Base-by-base conservation (phyloP, 1,284 basidiomycete species). In the Erythrobasidium hasegawianum region DNA sequence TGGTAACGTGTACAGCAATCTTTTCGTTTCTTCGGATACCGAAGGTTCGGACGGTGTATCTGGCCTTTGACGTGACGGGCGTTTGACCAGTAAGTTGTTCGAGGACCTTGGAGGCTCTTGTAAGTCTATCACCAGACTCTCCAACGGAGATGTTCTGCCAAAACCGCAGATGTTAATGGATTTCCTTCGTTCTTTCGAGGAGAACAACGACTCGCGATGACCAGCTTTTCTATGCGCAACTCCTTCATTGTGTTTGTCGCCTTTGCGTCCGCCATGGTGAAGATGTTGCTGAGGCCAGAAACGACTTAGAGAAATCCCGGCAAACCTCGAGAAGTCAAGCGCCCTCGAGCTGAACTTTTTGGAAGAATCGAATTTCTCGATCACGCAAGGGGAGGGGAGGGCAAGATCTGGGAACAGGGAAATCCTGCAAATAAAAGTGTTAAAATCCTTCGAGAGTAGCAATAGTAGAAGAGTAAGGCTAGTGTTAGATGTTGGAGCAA, bases 1-100 rank as follows among this genome's bases (percentile, higher is more conserved):
- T 96, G 78, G 95, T 98, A 78, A 98, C 95, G 83, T 98, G 95
- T 75, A 89, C 90, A 65, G 96, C 96, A 78, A 98, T 98, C 87
- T 98, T 97, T 83, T 99, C 96, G 85, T 99, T 98, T 83, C 95
- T 90, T 80, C 96, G 90, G 84, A 99, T 98, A 80, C 91, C 89
- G 83, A 98, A 98, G 68, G 90, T 90, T 77, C 95, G 93, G 81
- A 98, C 92, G 76, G 96, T 98, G 89, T 96, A 98, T 75, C 95
- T 91, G 71, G 95, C 95, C 86, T 97, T 98, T 80, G 92, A 96
- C 76, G 95, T 97, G 75, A 98, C 95, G 77, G 96, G 95, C 68
- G 95, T 93, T 84, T 98, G 95, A 77, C 95, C 96, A 74, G 95
- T 98, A 71, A 99, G 88, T 82, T 99, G 96, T 82, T 99, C 96